Evolutionary conservation across 306 rosid species (phyloP), one percentile per base, ranked within the genome.

Genomic region (Gynostemma pentaphyllum): DNA sequence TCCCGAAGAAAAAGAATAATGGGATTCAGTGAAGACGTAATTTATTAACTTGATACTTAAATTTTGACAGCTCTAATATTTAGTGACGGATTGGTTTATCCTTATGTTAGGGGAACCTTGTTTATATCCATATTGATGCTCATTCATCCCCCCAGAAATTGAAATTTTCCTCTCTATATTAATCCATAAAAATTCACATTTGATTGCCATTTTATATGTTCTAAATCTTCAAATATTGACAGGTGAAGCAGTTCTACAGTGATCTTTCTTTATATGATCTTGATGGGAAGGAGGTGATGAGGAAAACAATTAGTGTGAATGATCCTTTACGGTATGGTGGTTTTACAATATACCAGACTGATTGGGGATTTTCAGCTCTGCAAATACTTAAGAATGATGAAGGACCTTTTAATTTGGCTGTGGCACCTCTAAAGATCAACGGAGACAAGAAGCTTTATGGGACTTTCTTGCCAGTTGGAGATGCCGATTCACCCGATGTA

Each of bases 401-500:
- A 75, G 95, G 98, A 70, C 98, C 98, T 46, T 92, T 79, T 72
- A 92, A 92, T 78, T 83, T 92, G 80, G 96, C 98, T 41, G 61
- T 86, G 95, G 98, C 95, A 3, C 96, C 96, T 70, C 83, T 92
- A 66, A 45, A 92, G 83, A 70, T 92, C 76, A 88, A 86, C 30
- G 96, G 98, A 67, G 96, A 92, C 82, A 92, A 92, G 90, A 88
- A 88, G 79, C 95, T 88, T 64, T 92, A 29, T 57, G 96, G 94
- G 22, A 81, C 96, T 66, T 88, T 92, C 75, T 75, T 92, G 78
- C 98, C 98, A 0, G 69, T 88, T 28, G 96, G 96, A 66, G 87
- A 92, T 77, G 69, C 69, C 5, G 79, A 86, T 69, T 72, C 96
- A 47, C 85, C 90, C 14, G 68, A 79, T 45, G 87, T 86, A 15